phyloP scores from a whole-genome alignment of 139 green algal species.

The Micractinium sp. region DNA sequence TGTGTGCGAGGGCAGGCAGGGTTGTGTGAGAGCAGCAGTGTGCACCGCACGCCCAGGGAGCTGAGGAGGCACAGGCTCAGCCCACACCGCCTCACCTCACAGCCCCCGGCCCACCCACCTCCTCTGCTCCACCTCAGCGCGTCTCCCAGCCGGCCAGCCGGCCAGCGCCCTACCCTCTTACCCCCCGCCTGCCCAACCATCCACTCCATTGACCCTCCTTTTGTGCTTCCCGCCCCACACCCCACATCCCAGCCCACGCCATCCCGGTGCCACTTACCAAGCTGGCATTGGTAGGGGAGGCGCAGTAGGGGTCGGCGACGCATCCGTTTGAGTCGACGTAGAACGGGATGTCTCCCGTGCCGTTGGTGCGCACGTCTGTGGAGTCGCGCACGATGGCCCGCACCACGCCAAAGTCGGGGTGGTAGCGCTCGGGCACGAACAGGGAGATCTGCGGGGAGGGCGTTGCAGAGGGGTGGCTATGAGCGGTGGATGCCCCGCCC shows the following conservation, averaged over 20 bases:
- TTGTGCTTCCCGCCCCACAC: background rate
- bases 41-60: too few species aligned
- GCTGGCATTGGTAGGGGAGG: background rate
- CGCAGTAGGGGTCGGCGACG: constrained; percentile 2
- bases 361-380: constrained; percentile 11
- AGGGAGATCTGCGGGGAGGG: constrained; percentile 7
- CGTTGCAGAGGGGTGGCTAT: too few species aligned
- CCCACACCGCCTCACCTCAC: too few species aligned
- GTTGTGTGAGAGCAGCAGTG: too few species aligned
- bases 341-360: background rate
- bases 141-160: too few species aligned
- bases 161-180: background rate
- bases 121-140: too few species aligned
- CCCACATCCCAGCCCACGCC: background rate
- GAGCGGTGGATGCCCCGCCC: too few species aligned
- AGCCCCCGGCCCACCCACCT: too few species aligned
- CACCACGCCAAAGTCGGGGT: constrained; percentile 53
- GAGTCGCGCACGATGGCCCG: constrained; percentile 52
- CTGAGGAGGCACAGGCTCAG: too few species aligned
- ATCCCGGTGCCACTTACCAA: background rate
- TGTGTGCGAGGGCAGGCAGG: too few species aligned
- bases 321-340: constrained; percentile 60
- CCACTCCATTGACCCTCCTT: background rate
- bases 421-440: constrained; percentile 22
- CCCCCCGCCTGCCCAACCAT: background rate